Percentiles rank a stretch among this genome's conserved stretches.
Conservation (phyloP, 495 filamentous ascomycete genomes). For the Collariella sp. region DNA sequence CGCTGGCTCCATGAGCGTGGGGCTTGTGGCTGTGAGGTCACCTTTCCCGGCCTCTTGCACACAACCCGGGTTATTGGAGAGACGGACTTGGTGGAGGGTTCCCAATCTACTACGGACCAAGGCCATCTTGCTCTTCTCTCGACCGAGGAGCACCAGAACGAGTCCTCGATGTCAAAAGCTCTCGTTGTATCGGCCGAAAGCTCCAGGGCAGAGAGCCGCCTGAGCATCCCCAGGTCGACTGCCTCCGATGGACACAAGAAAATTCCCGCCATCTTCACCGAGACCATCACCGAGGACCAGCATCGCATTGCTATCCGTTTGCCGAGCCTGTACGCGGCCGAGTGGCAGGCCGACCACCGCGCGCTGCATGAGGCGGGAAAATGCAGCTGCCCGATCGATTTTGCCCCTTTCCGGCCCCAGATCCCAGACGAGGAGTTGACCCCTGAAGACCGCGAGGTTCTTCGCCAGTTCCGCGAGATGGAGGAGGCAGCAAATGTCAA, state of each 20-base stretch:
- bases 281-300: conserved; percentile 11
- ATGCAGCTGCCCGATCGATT: conserved; percentile 28
- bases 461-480: conserved; percentile 11
- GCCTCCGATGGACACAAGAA: not conserved
- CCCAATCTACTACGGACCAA: not conserved
- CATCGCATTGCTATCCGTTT: conserved; percentile 25
- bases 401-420: conserved; percentile 18
- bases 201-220: not conserved
- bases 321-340: conserved; percentile 29
- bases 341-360: conserved; percentile 36
- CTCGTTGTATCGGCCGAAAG: not conserved
- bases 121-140: not conserved
- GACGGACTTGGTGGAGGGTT: not conserved
- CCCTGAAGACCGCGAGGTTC: not conserved
- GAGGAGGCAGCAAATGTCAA: not conserved
- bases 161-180: not conserved
- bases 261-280: conserved; percentile 22
- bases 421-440: conserved; percentile 13
- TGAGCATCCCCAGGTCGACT: not conserved
- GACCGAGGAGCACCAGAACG: not conserved
- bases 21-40: conserved; percentile 31
- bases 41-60: conserved; percentile 28
- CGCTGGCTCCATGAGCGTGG: conserved; percentile 42
- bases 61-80: conserved; percentile 24
- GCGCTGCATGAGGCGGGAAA: conserved; percentile 24